These are phyloP conservation scores for Aspergillus novofumigatus DNA, from an alignment of 2,329 filamentous ascomycete species.

Conservation along the genomic window DNA sequence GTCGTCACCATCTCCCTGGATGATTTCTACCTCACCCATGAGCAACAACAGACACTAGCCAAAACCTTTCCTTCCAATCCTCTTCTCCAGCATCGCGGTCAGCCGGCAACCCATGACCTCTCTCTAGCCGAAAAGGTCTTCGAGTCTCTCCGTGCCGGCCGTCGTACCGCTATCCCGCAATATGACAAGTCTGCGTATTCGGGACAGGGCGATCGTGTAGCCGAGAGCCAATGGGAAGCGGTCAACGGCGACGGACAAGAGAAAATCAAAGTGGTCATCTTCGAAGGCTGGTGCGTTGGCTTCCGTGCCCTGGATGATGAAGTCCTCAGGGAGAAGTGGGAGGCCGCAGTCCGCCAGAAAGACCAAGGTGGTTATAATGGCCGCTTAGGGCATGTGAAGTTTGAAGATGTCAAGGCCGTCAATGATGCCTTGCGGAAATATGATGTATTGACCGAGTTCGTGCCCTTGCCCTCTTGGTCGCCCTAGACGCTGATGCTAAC, in stretches of 20 bases:
- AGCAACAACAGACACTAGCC: constrained; percentile 63
- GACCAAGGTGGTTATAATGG: constrained; percentile 49
- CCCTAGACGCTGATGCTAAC: constrained; percentile 9
- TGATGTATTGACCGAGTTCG: constrained; percentile 53
- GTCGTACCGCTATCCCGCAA: constrained; percentile 60
- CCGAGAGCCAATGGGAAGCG: constrained; percentile 58
- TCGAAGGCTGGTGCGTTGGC: constrained; percentile 90
- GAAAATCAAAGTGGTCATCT: constrained; percentile 62
- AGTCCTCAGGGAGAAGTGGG: constrained; percentile 52
- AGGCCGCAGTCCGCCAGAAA: constrained; percentile 42
- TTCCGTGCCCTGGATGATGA: constrained; percentile 64
- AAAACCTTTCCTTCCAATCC: constrained; percentile 64
- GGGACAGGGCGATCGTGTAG: constrained; percentile 71
- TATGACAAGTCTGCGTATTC: constrained; percentile 80
- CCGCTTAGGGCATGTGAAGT: constrained; percentile 50
- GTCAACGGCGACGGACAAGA: constrained; percentile 36
- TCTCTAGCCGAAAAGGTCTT: constrained; percentile 62
- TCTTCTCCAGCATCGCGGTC: constrained; percentile 74
- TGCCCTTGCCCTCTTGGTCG: background rate
- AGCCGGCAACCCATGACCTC: constrained; percentile 80
- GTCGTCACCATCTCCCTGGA: constrained; percentile 78
- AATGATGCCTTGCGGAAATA: constrained; percentile 58
- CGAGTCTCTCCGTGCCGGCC: constrained; percentile 49
- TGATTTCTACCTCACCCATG: constrained; percentile 78
- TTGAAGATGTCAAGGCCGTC: constrained; percentile 55